phyloP scores from a whole-genome alignment of 306 rosid species.

The Glycine latifolia region DNA sequence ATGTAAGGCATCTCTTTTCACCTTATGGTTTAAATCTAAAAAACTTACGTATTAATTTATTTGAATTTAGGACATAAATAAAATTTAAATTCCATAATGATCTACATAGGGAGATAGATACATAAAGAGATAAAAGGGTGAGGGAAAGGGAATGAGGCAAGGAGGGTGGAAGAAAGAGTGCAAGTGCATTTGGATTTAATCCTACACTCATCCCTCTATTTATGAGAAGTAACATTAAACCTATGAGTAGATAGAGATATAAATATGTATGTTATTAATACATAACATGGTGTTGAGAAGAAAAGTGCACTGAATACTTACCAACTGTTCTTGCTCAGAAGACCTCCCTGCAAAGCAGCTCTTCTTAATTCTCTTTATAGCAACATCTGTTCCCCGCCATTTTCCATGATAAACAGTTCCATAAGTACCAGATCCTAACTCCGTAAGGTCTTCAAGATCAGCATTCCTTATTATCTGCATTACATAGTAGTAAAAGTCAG shows the following conservation, averaged over 20 bases:
- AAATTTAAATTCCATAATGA: constrained; percentile 27
- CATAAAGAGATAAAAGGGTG: background rate
- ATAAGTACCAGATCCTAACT: constrained; percentile 93
- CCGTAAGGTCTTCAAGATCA: constrained; percentile 90
- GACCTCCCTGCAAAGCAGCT: constrained; percentile 86
- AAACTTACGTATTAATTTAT: constrained; percentile 1
- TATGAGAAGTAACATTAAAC: constrained; percentile 14
- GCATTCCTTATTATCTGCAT: constrained; percentile 74
- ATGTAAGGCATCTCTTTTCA: background rate
- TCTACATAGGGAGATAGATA: background rate
- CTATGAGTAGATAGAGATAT: background rate
- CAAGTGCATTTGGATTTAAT: constrained; percentile 19
- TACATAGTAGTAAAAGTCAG: constrained; percentile 24
- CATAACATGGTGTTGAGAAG: constrained; percentile 12
- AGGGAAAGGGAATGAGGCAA: background rate
- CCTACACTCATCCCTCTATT: constrained; percentile 9
- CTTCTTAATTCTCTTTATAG: constrained; percentile 89
- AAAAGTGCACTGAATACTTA: constrained; percentile 52
- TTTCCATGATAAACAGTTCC: constrained; percentile 98
- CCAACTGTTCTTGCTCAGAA: constrained; percentile 91
- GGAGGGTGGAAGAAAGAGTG: constrained; percentile 1
- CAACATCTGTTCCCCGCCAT: constrained; percentile 98
- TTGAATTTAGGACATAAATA: constrained; percentile 29
- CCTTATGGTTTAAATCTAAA: constrained; percentile 27
- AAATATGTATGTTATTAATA: constrained; percentile 24